Evolutionary conservation across 1,284 basidiomycete genomes (phyloP), one percentile per base, ranked within the genome.

Genomic region (Moesziomyces globuligerus): DNA sequence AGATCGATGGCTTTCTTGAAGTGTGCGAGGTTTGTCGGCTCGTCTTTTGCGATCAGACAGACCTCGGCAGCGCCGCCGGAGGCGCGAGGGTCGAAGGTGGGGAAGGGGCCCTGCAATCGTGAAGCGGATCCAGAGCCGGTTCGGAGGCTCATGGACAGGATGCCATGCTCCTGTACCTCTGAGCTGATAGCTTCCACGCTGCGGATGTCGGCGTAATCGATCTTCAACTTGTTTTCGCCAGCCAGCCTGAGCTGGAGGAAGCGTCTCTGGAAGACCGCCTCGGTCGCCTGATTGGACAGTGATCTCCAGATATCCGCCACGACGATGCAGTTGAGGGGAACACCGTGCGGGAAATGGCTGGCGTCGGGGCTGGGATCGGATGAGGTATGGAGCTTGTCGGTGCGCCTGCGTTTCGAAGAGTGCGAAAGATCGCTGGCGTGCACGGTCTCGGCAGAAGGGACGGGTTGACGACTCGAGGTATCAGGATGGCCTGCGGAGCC

Each of bases 271-370:
- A 60, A 26, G 2, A 52, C 10, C 10, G 36, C 41, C 13, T 18
- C 1, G 20, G 18, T 29, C 3, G 37, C 25, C 15, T 36, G 38
- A 8, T 25, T 11, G 7, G 48, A 39, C 11, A 29, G 47, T 7
- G 59, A 64, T 21, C 52, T 51, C 61, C 60, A 70, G 10, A 53
- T 10, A 38, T 70, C 67, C 8, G 60, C 57, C 7, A 69, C 32
- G 20, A 56, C 55, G 40, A 69, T 39, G 10, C 52, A 48, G 4
- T 48, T 13, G 18, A 67, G 56, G 15, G 20, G 43, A 8, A 67
- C 32, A 8, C 48, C 40, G 44, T 32, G 32, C 7, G 52, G 44
- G 10, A 18, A 2, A 6, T 15, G 3, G 13, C 7, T 4, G 13
- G 37, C 49, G 17, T 24, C 17, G 11, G 4, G 6, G 1, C n/a